Evolutionary conservation across 1,139 yeast species (phyloP).

Genomic region (Sugiyamaella neomexicana): DNA sequence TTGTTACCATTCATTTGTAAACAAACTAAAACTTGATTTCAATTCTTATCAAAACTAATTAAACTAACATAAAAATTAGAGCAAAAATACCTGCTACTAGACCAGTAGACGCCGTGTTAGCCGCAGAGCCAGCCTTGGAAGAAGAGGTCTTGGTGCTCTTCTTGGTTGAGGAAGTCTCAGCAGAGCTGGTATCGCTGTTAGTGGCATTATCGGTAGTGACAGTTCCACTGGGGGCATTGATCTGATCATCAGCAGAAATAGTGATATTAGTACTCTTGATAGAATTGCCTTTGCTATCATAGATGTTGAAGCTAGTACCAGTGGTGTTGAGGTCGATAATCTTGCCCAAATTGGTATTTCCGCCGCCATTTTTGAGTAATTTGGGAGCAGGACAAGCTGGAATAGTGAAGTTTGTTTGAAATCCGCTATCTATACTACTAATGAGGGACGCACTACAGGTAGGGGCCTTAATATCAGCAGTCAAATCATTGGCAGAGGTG

Average conservation of each 20-base stretch:
- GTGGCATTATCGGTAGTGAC: slow-evolving; percentile 22
- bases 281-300: slow-evolving; percentile 53
- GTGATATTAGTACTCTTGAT: slow-evolving; percentile 50
- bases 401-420: slow-evolving; percentile 43
- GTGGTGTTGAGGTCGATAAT: slow-evolving; percentile 45
- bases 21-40: too few species aligned
- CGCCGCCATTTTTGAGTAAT: slow-evolving; percentile 54
- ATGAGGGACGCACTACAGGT: slow-evolving; percentile 52
- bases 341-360: slow-evolving; percentile 51
- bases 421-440: slow-evolving; percentile 34
- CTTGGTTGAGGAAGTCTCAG: slow-evolving; percentile 14
- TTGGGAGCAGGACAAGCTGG: slow-evolving; percentile 45
- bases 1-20: too few species aligned
- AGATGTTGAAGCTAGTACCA: slow-evolving; percentile 47
- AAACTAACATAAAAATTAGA: slow-evolving; percentile 26
- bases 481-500: slow-evolving; percentile 42
- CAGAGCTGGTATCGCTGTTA: slow-evolving; percentile 14
- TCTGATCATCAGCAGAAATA: slow-evolving; percentile 30
- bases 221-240: slow-evolving; percentile 33
- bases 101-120: slow-evolving; percentile 23
- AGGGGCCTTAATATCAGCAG: slow-evolving; percentile 31
- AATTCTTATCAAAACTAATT: slow-evolving; percentile 4
- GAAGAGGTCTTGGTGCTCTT: slow-evolving; percentile 22
- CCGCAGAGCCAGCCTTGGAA: slow-evolving; percentile 25
- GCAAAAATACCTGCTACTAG: slow-evolving; percentile 27